Conservation (phyloP, 805 yeast genomes). For the Vanderwaltozyma tropicalis region DNA sequence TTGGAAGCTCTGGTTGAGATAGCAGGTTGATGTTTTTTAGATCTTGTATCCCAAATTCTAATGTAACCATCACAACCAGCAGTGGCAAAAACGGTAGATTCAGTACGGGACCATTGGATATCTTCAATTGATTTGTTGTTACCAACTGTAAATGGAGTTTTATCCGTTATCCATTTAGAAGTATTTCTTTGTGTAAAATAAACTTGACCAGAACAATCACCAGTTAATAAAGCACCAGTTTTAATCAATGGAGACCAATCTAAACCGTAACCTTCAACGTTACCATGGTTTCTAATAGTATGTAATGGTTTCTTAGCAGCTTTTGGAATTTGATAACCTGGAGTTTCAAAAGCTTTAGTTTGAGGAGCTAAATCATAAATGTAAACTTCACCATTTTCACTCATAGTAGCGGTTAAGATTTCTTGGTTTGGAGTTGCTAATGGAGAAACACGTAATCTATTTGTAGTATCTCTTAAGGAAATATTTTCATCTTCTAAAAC, state of each 20-base stretch:
- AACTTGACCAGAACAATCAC: slow-evolving; percentile 81
- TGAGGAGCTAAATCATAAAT: slow-evolving; percentile 78
- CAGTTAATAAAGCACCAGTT: slow-evolving; percentile 75
- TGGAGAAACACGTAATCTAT: slow-evolving; percentile 79
- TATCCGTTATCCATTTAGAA: slow-evolving; percentile 77
- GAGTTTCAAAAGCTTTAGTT: slow-evolving; percentile 71
- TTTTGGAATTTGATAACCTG: slow-evolving; percentile 77
- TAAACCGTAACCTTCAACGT: slow-evolving; percentile 93
- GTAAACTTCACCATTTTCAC: slow-evolving; percentile 82
- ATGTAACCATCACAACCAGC: slow-evolving; percentile 80
- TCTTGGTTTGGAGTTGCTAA: slow-evolving; percentile 56
- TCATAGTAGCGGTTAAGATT: slow-evolving; percentile 76
- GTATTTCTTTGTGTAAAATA: slow-evolving; percentile 69
- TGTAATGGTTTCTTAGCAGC: slow-evolving; percentile 68
- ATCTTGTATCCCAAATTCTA: slow-evolving; percentile 94
- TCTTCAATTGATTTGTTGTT: slow-evolving; percentile 84
- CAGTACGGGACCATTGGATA: slow-evolving; percentile 91
- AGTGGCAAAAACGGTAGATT: slow-evolving; percentile 88
- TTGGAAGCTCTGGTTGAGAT: slow-evolving; percentile 69
- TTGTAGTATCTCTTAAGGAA: slow-evolving; percentile 73
- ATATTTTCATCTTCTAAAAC: slow-evolving; percentile 77
- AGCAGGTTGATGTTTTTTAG: slow-evolving; percentile 86
- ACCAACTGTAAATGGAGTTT: slow-evolving; percentile 53
- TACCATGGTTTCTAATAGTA: slow-evolving; percentile 76
- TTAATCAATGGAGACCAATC: slow-evolving; percentile 89